Evolutionary conservation across 331 rosid genomes (phyloP), one percentile per base, ranked within the genome.

Genomic region (Quercus phellos): DNA sequence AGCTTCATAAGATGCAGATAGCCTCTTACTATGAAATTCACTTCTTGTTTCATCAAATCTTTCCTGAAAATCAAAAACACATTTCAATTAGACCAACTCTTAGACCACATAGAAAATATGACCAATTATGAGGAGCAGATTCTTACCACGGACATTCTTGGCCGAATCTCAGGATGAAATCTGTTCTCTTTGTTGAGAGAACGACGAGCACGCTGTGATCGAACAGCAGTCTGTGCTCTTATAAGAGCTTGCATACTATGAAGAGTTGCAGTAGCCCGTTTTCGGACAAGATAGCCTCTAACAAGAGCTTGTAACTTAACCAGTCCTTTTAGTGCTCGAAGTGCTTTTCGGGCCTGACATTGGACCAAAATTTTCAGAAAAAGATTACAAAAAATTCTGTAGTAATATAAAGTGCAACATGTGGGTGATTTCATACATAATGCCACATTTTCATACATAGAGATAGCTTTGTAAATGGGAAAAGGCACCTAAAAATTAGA

Each of bases 261-360:
- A 72, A 95, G 94, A 74, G 99, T 95, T 35, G 96, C 94, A 74
- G 97, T 88, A 76, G 98, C 92, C 19, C 97, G 79, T 73, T 93
- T 95, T 13, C 99, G 80, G 53, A 95, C 97, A 1, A 95, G 90
- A 82, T 63, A 95, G 26, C 99, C 99, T 79, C 94, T 84, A 34
- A 95, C 97, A 35, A 95, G 94, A 22, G 99, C 99, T 56, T 95
- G 99, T 59, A 95, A 87, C 84, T 91, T 95, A 2, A 95, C 99
- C 59, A 95, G 82, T 75, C 98, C 99, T 79, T 85, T 91, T 21
- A 95, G 84, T 46, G 99, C 99, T 67, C 99, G 80, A 30, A 90
- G 89, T 6, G 99, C 99, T 81, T 91, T 95, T 46, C 99, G 70
- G 22, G 99, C 97, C 99, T 95, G 87, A 80, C 72, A 83, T 4